These are phyloP conservation scores for Aegilops tauschii DNA, from an alignment of 176 grass and related monocot genomes.

Conservation along the genomic window DNA sequence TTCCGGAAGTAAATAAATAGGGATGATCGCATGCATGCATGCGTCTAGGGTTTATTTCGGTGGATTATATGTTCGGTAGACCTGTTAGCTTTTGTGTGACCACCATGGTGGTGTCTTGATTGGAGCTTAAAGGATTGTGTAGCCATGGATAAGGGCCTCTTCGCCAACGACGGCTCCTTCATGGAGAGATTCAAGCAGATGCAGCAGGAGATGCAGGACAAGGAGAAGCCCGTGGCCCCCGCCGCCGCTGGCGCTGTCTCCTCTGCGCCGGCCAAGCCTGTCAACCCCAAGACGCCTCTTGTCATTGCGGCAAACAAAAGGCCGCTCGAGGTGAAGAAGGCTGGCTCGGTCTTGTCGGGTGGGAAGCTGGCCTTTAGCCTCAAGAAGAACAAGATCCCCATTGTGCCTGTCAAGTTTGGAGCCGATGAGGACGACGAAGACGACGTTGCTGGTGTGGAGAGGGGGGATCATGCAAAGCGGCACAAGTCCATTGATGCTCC, in stretches of 20 bases:
- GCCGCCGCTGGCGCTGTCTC: background rate
- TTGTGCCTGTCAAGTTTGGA: slow-evolving; percentile 50
- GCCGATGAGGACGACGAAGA: slow-evolving; percentile 73
- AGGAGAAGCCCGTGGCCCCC: background rate
- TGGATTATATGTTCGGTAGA: background rate
- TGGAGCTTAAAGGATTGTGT: slow-evolving; percentile 40
- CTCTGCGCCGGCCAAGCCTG: background rate
- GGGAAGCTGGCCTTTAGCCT: slow-evolving; percentile 92
- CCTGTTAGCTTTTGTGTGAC: background rate
- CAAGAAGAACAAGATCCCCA: slow-evolving; percentile 78
- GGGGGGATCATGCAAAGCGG: slow-evolving; percentile 46
- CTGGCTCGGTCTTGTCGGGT: background rate
- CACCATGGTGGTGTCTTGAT: slow-evolving; percentile 24
- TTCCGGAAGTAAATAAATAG: background rate
- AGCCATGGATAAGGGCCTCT: slow-evolving; percentile 63
- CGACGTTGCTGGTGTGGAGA: slow-evolving; percentile 16
- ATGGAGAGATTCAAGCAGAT: slow-evolving; percentile 95
- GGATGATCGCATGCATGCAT: background rate
- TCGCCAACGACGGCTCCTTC: slow-evolving; percentile 96
- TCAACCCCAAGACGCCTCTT: slow-evolving; percentile 9
- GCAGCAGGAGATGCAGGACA: slow-evolving; percentile 68
- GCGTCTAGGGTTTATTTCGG: background rate
- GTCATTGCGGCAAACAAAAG: slow-evolving; percentile 46
- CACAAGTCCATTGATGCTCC: slow-evolving; percentile 40
- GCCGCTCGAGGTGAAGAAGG: slow-evolving; percentile 70